Evolutionary conservation across 2,329 filamentous ascomycete genomes (phyloP), one percentile per base, ranked within the genome.

Genomic region (Colletotrichum melonis): DNA sequence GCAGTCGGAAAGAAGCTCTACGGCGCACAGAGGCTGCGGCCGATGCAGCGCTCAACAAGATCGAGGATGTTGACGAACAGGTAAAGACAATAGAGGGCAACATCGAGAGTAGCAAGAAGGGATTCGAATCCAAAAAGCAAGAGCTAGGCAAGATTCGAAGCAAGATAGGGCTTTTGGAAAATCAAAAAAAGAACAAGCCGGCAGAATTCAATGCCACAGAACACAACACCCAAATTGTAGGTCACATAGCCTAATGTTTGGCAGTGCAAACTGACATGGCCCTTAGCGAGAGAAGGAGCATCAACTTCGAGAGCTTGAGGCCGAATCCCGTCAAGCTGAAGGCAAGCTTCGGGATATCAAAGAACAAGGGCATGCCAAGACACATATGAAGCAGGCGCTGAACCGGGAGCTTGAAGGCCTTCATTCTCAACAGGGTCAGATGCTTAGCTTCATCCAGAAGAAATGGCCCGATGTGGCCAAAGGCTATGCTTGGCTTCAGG

Each of bases 401-500:
- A 75, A 89, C 75, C 76, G 78, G 3, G 88, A 91, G 19, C 81
- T 94, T 26, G 81, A 86, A 28, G 88, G 85, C 22, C 86, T 98
- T 16, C 88, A 94, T 63, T 96, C 94, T 1, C 90, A 93, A 77
- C 87, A 92, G 73, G 95, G 95, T 6, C 93, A 94, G 78, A 92
- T 94, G 76, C 85, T 93, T 68, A 90, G 84, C 62, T 90, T 92
- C 75, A 87, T 99, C 67, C 86, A 86, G 65, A 86, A 80, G 6
- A 19, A 88, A 0, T 93, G 92, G 12, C 80, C 80, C 0, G 93
- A 98, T 69, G 90, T 93, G 2, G 88, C 89, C 12, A 85, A 80
- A 76, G 95, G 92, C 2, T 98, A 94, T 91, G 87, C 92, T 55
- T 99, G 96, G 95, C 88, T 98, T 64, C 89, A 94, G 78, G 81